phyloP scores from a whole-genome alignment of 1,284 basidiomycete genomes.

The Sphagnurus paluster region DNA sequence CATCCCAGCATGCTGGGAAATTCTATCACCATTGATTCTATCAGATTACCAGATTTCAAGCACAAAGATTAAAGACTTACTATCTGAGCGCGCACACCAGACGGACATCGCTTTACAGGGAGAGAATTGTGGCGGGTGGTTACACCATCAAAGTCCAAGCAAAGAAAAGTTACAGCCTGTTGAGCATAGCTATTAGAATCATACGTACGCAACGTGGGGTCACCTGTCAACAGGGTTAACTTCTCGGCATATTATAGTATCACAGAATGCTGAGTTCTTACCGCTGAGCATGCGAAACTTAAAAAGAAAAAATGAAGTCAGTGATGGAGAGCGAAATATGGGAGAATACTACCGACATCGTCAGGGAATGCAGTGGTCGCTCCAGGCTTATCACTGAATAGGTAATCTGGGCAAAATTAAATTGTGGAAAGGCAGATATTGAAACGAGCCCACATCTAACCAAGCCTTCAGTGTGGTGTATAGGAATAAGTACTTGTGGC shows the following conservation, averaged over 20 bases:
- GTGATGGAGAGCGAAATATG: constrained; percentile 3
- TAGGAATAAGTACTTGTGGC: background rate
- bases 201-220: constrained; percentile 40
- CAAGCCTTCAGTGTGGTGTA: background rate
- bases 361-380: constrained; percentile 47
- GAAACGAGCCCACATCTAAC: constrained; percentile 28
- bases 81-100: constrained; percentile 45
- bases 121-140: constrained; percentile 35
- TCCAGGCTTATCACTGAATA: constrained; percentile 41
- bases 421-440: background rate
- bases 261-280: constrained; percentile 17
- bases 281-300: constrained; percentile 49
- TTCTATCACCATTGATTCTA: constrained; percentile 29
- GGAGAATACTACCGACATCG: constrained; percentile 33
- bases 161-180: constrained; percentile 45
- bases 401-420: constrained; percentile 34
- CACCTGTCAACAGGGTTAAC: constrained; percentile 27
- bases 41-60: constrained; percentile 5
- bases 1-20: constrained; percentile 49
- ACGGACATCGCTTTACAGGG: constrained; percentile 35
- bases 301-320: constrained; percentile 13
- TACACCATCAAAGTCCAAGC: constrained; percentile 43
- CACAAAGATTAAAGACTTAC: constrained; percentile 26
- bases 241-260: background rate
- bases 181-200: constrained; percentile 39